phyloP scores from a whole-genome alignment of 441 rosid species.

The Sinapis alba region DNA sequence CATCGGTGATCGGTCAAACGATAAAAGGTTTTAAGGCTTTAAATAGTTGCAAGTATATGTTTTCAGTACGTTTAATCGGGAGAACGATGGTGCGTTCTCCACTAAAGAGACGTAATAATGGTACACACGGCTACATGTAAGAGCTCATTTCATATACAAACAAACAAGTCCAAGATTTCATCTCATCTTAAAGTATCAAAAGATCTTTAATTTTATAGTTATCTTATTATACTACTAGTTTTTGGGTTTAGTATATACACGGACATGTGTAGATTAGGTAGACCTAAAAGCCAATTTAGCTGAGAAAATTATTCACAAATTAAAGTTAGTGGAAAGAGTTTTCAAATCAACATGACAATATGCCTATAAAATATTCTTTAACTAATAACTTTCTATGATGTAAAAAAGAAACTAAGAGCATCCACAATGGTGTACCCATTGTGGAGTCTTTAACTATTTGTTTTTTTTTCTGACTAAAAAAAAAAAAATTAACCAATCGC shows the following conservation, averaged over 20 bases:
- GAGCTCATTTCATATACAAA: conserved; percentile 16
- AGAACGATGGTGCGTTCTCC: conserved; percentile 32
- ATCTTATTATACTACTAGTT: neutral
- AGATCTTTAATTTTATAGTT: conserved; percentile 8
- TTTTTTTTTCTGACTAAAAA: no score
- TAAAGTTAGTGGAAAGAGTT: conserved; percentile 18
- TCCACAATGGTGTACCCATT: no score
- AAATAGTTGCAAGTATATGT: neutral
- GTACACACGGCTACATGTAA: conserved; percentile 26
- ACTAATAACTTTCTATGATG: neutral
- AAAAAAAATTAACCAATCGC: no score
- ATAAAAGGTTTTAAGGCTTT: neutral
- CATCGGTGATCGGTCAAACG: conserved; percentile 1
- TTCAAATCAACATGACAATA: conserved; percentile 3
- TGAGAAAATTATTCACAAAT: neutral
- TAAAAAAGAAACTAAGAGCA: no score
- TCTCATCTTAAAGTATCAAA: neutral
- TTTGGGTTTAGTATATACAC: neutral
- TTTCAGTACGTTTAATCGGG: conserved; percentile 21
- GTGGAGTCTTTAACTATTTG: no score
- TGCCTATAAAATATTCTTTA: neutral
- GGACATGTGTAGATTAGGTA: conserved; percentile 1
- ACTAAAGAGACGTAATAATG: conserved; percentile 25
- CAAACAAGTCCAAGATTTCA: conserved; percentile 26
- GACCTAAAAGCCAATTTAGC: conserved; percentile 3